Percentiles rank a stretch among this genome's conserved stretches.
These are phyloP conservation scores for Kockiozyma suomiensis DNA, from an alignment of 805 yeast genomes.

Conservation along the genomic window DNA sequence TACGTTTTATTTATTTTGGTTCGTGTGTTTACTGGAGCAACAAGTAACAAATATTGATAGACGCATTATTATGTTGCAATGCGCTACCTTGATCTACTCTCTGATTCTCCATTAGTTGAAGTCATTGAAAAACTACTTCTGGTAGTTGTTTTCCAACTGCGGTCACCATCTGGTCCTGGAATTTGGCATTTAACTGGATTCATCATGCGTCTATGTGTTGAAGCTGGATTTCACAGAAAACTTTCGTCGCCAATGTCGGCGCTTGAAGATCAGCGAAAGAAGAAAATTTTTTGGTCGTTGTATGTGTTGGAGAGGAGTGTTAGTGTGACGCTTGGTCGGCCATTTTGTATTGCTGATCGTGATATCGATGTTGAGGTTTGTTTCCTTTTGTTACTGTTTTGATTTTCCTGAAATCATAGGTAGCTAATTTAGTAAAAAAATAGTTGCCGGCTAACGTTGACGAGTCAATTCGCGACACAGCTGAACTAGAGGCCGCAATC, in stretches of 20 bases:
- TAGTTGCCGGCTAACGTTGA: slow-evolving; percentile 33
- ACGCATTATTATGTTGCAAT: slow-evolving; percentile 26
- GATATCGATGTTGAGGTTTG: slow-evolving; percentile 32
- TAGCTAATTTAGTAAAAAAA: neutral
- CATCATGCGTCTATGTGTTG: slow-evolving; percentile 29
- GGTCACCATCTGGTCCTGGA: slow-evolving; percentile 32
- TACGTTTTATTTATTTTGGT: no score
- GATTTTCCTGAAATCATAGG: neutral
- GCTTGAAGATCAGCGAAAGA: slow-evolving; percentile 28
- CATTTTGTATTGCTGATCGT: slow-evolving; percentile 32
- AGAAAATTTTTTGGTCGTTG: slow-evolving; percentile 28
- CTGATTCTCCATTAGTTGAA: slow-evolving; percentile 27
- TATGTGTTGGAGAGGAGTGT: slow-evolving; percentile 31
- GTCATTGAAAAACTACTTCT: slow-evolving; percentile 28
- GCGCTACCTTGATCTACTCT: slow-evolving; percentile 26
- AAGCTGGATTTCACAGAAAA: slow-evolving; percentile 31
- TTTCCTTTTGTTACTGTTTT: neutral
- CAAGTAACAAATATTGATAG: neutral
- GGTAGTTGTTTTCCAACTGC: slow-evolving; percentile 27
- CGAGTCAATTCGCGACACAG: slow-evolving; percentile 27
- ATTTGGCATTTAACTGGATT: slow-evolving; percentile 34
- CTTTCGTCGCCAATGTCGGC: slow-evolving; percentile 10
- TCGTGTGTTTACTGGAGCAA: no score
- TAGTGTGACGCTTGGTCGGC: slow-evolving; percentile 29
- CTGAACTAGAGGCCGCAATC: slow-evolving; percentile 22